These are phyloP conservation scores for maize (Zea mays) DNA, from an alignment of 176 grass and related monocot genomes.

Conservation along the genomic window Zm-B73-REFERENCE-NAM-5.0 NC_050101.1:135353001-135353500, in stretches of 20 bases:
- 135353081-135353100: neutral
- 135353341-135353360: constrained; percentile 8
- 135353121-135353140: neutral
- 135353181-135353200: constrained; percentile 7
- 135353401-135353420: constrained; percentile 81
- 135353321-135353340: neutral
- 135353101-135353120: neutral
- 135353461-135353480: constrained; percentile 83
- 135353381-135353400: constrained; percentile 61
- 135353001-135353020: neutral
- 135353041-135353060: neutral
- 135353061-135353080: neutral
- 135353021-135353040: neutral
- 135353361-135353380: neutral
- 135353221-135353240: neutral
- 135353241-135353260: neutral
- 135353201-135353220: neutral
- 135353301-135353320: neutral
- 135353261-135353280: too few species aligned
- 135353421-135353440: constrained; percentile 65
- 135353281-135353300: neutral
- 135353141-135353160: neutral
- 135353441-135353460: constrained; percentile 69
- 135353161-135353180: neutral
- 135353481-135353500: constrained; percentile 70